Percentiles rank a stretch among this genome's conserved stretches.
Conservation (phyloP, 176 grass and related monocot species). For the Hyparrhenia diplandra region DNA sequence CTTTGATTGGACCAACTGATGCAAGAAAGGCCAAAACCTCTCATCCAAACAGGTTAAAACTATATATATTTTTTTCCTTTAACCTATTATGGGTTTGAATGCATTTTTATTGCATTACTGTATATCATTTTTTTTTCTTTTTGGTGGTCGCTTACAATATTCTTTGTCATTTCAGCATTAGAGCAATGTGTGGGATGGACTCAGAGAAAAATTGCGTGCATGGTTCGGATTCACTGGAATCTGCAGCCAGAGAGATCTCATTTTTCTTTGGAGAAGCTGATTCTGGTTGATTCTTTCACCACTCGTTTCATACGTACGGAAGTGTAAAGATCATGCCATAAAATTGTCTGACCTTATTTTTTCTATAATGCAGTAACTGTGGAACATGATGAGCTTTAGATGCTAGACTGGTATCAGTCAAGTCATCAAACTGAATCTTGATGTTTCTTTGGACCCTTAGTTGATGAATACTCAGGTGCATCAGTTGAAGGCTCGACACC, state of each 20-base stretch:
- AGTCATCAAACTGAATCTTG: too few species aligned
- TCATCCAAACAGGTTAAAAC: constrained; percentile 66
- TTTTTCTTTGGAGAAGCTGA: constrained; percentile 79
- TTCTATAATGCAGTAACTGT: too few species aligned
- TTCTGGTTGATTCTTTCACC: too few species aligned
- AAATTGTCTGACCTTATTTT: too few species aligned
- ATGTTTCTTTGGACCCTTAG: too few species aligned
- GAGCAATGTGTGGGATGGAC: constrained; percentile 79
- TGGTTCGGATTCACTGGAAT: constrained; percentile 81
- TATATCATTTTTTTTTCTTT: not conserved
- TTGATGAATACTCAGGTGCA: too few species aligned
- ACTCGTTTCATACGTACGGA: too few species aligned
- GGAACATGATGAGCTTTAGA: too few species aligned
- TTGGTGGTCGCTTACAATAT: not conserved
- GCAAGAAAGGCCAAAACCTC: constrained; percentile 72
- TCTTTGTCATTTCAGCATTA: constrained; percentile 56
- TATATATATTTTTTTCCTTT: not conserved
- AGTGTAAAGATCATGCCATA: too few species aligned
- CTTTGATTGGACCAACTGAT: constrained; percentile 90
- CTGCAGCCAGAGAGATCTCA: constrained; percentile 74
- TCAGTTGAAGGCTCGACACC: too few species aligned
- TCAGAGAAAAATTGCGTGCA: constrained; percentile 86
- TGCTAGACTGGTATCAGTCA: too few species aligned
- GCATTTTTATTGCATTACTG: not conserved
- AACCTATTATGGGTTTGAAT: not conserved